Base-by-base conservation (phyloP, 1,284 basidiomycete genomes). In the Ganoderma sp. region DNA sequence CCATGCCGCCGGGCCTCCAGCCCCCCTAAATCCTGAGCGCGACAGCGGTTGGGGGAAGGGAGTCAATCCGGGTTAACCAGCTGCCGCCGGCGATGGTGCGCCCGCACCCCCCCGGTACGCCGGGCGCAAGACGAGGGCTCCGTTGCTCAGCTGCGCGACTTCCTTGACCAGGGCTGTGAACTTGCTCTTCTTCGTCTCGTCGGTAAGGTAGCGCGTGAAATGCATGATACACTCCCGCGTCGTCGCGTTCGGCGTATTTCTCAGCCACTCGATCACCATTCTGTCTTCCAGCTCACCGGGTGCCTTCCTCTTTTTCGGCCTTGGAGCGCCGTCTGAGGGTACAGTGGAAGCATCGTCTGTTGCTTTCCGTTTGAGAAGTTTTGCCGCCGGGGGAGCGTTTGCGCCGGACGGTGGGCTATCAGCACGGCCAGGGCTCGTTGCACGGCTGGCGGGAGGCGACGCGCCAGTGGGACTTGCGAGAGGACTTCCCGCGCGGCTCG, bases 81-180 rank as follows among this genome's bases (percentile, higher is more conserved):
- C 58, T 37, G 14, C 25, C 6, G 41, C n/a, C 39, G 58, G 58
- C 39, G 56, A 58, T 34, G 76, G 68, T 62, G 74, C 70, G 10
- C 70, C 50, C 9, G 72, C 68, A 28, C 61, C 72, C 19, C 63
- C 71, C 22, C 79, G 78, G 68, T 82, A 85, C 66, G 81, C 83
- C 67, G 83, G 85, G 73, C 86, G 82, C 76, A 92, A 79, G n/a
- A 87, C 82, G 67, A 94, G 79, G 37, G 87, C 81, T 37, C 90
- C 89, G 56, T 84, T 84, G 81, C 88, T 90, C 77, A 94, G 75
- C 74, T 85, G 83, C 25, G 92, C 92, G 54, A 92, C 87, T 77
- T 91, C 88, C 80, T 90, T 90, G 63, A 94, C 87, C 75, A 94
- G 83, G 22, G 82, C 84, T n/a, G 91, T 90, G 75, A 95, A 93